Percentiles rank a stretch among this genome's conserved stretches.
These are phyloP conservation scores for Takashimella koratensis DNA, from an alignment of 1,284 basidiomycete species.

Conservation along the genomic window DNA sequence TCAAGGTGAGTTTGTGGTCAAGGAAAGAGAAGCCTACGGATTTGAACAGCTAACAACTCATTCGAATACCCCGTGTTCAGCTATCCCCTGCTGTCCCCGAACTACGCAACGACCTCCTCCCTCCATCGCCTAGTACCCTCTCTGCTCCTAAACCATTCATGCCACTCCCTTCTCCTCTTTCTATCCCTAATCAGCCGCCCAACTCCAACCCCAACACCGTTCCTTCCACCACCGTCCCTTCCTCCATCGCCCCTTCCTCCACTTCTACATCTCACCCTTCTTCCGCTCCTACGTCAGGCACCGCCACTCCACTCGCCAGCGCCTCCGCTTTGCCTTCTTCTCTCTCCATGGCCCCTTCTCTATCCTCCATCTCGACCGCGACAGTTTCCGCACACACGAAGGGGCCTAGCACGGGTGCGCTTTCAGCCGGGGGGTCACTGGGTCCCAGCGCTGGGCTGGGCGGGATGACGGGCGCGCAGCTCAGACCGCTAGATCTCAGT, in stretches of 20 bases:
- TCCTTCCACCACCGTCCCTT: background rate
- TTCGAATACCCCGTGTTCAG: slow-evolving; percentile 17
- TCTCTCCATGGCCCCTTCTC: slow-evolving; percentile 6
- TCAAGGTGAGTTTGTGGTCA: slow-evolving; percentile 31
- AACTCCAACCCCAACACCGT: background rate
- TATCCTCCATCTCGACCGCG: slow-evolving; percentile 8
- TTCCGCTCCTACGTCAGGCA: background rate
- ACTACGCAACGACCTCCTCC: slow-evolving; percentile 58
- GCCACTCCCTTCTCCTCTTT: slow-evolving; percentile 53
- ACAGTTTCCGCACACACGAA: background rate
- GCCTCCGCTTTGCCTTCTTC: background rate
- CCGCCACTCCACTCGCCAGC: background rate
- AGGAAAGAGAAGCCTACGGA: background rate
- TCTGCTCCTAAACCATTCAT: slow-evolving; percentile 40
- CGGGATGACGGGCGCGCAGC: slow-evolving; percentile 40
- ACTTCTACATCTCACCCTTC: slow-evolving; percentile 1
- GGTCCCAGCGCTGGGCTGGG: background rate
- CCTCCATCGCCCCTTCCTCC: background rate
- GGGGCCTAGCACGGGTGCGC: background rate
- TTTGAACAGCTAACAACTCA: too few relatives aligned
- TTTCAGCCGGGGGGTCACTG: background rate
- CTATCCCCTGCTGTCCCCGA: slow-evolving; percentile 40
- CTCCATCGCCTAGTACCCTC: slow-evolving; percentile 65
- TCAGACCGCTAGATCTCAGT: slow-evolving; percentile 66
- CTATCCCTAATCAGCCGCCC: slow-evolving; percentile 42